Evolutionary conservation across 1,139 yeast genomes (phyloP).

Genomic region (Blastobotrys petasosporus): DNA sequence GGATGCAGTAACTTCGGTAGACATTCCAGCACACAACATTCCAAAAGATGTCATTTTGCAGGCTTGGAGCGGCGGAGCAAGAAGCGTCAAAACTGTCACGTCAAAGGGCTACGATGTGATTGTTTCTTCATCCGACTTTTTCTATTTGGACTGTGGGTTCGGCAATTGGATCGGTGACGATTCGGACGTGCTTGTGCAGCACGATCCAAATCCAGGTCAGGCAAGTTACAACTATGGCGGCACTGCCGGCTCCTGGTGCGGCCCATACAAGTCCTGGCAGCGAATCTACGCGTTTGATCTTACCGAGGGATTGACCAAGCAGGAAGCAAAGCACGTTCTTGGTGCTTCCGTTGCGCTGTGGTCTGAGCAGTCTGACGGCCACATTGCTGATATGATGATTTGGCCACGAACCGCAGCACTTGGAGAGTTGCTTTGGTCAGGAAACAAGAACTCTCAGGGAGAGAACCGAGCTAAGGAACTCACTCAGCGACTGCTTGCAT

Average conservation of each 20-base stretch:
- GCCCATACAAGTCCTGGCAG: slow-evolving; percentile 47
- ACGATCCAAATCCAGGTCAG: slow-evolving; percentile 25
- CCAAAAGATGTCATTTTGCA: slow-evolving; percentile 37
- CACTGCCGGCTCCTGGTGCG: slow-evolving; percentile 45
- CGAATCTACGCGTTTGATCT: slow-evolving; percentile 42
- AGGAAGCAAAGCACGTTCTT: slow-evolving; percentile 35
- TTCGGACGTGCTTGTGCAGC: slow-evolving; percentile 29
- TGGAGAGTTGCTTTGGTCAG: slow-evolving; percentile 46
- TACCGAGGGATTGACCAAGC: slow-evolving; percentile 34
- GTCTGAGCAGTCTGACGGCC: slow-evolving; percentile 43
- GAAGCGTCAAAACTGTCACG: slow-evolving; percentile 32
- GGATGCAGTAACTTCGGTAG: slow-evolving; percentile 36
- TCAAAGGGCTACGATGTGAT: slow-evolving; percentile 42
- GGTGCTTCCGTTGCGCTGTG: slow-evolving; percentile 46
- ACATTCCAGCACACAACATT: slow-evolving; percentile 23
- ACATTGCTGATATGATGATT: slow-evolving; percentile 36
- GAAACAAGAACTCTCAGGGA: slow-evolving; percentile 36
- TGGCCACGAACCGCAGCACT: slow-evolving; percentile 49
- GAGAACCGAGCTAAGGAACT: slow-evolving; percentile 33
- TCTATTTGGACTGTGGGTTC: slow-evolving; percentile 46
- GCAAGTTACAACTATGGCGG: slow-evolving; percentile 34
- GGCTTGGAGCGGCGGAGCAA: slow-evolving; percentile 35
- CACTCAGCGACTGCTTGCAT: slow-evolving; percentile 41
- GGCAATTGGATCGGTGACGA: slow-evolving; percentile 44
- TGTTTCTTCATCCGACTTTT: slow-evolving; percentile 37